Evolutionary conservation across 1,284 basidiomycete species (phyloP).

Genomic region (Malassezia nana): DNA sequence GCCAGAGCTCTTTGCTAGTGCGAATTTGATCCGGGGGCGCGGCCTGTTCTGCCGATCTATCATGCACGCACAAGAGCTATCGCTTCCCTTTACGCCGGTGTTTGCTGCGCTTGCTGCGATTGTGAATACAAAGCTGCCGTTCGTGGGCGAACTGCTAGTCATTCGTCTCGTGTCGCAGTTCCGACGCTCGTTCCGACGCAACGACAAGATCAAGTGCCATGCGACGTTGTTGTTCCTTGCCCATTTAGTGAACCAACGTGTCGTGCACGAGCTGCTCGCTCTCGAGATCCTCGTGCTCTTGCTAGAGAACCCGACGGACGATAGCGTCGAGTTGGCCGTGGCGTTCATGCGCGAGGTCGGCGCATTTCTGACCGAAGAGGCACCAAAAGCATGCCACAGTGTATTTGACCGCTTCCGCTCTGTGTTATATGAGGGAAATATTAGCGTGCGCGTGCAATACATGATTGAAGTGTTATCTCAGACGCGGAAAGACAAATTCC

Average conservation of each 20-base stretch:
- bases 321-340: constrained; percentile 95
- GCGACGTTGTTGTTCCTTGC: constrained; percentile 92
- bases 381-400: constrained; percentile 82
- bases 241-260: constrained; percentile 89
- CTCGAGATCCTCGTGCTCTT: constrained; percentile 89
- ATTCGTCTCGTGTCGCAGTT: constrained; percentile 88
- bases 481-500: constrained; percentile 93
- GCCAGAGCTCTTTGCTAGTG: constrained; percentile 58
- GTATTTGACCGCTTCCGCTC: constrained; percentile 93
- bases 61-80: constrained; percentile 94
- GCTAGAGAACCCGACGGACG: constrained; percentile 88
- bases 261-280: constrained; percentile 86
- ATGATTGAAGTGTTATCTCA: constrained; percentile 78
- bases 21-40: constrained; percentile 44
- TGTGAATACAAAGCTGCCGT: constrained; percentile 93
- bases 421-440: constrained; percentile 84
- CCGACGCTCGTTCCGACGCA: constrained; percentile 84
- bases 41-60: constrained; percentile 60
- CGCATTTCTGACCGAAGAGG: constrained; percentile 83
- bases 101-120: constrained; percentile 89
- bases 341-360: constrained; percentile 96
- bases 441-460: constrained; percentile 94
- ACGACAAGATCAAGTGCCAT: constrained; percentile 93
- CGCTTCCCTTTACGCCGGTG: constrained; percentile 92
- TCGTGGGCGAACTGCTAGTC: constrained; percentile 84